Evolutionary conservation across 768 basidiomycete genomes (phyloP).

Genomic region (Tricholoma saponaceum): DNA sequence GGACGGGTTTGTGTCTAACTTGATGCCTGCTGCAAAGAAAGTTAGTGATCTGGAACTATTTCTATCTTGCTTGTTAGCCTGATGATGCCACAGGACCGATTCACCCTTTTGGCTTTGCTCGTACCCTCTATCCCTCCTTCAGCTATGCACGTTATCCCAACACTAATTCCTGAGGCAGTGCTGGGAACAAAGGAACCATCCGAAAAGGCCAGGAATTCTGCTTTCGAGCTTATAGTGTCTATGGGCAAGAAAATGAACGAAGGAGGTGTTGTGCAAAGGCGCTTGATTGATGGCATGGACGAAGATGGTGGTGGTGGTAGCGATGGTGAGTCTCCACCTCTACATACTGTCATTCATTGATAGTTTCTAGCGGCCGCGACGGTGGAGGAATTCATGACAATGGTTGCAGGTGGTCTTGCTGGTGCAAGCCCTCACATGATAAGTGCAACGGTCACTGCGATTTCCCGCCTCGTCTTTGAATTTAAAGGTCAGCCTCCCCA

Average conservation of each 20-base stretch:
- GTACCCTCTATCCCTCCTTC: constrained; percentile 65
- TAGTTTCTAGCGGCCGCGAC: constrained; percentile 51
- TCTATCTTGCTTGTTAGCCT: constrained; percentile 4
- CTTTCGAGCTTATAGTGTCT: constrained; percentile 84
- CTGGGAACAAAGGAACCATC: constrained; percentile 97
- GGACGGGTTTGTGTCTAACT: constrained; percentile 57
- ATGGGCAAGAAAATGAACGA: constrained; percentile 92
- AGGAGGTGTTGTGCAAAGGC: constrained; percentile 79
- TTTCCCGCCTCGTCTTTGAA: constrained; percentile 92
- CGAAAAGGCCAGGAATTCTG: constrained; percentile 82
- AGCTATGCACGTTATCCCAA: constrained; percentile 79
- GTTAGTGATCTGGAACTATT: constrained; percentile 29
- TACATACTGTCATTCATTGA: constrained; percentile 3
- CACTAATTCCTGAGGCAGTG: constrained; percentile 90
- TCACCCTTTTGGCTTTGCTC: constrained; percentile 67
- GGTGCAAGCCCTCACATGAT: constrained; percentile 97
- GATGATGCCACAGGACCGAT: constrained; percentile 61
- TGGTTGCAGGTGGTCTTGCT: constrained; percentile 93
- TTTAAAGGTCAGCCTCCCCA: constrained; percentile 68
- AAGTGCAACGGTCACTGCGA: constrained; percentile 91
- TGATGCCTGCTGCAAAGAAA: constrained; percentile 85
- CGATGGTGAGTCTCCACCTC: constrained; percentile 39
- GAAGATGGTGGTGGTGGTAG: constrained; percentile 54
- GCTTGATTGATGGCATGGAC: constrained; percentile 80
- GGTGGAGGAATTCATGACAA: constrained; percentile 91